These are phyloP conservation scores for Phragmites australis DNA, from an alignment of 176 grass and related monocot species.

Conservation along the genomic window DNA sequence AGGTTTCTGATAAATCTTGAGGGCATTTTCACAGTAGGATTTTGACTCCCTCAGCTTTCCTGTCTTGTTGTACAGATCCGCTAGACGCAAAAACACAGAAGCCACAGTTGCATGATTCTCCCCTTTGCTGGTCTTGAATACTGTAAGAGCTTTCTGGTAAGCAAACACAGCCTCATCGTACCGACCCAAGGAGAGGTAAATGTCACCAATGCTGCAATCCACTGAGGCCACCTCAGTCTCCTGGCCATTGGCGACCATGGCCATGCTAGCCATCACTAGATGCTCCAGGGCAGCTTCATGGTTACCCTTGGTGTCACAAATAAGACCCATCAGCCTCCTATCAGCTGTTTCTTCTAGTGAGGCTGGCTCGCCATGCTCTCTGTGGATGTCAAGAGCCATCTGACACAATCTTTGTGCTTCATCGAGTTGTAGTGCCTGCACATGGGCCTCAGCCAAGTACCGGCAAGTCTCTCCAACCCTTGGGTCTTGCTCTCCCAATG, in stretches of 20 bases:
- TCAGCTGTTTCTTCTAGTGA: conserved; percentile 91
- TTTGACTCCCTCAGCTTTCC: conserved; percentile 92
- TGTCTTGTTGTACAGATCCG: conserved; percentile 90
- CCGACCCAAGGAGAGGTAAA: conserved; percentile 80
- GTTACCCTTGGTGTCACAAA: conserved; percentile 86
- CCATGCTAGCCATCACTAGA: conserved; percentile 83
- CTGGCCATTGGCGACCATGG: conserved; percentile 85
- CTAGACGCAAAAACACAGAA: conserved; percentile 87
- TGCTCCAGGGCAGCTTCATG: conserved; percentile 91
- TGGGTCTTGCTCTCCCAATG: conserved; percentile 75
- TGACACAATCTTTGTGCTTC: conserved; percentile 80
- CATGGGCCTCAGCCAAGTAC: conserved; percentile 93
- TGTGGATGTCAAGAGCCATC: conserved; percentile 80
- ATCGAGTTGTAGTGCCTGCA: conserved; percentile 85
- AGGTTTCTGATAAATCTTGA: conserved; percentile 90
- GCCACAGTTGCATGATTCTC: conserved; percentile 93
- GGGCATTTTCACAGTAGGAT: conserved; percentile 95
- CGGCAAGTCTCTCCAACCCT: conserved; percentile 89
- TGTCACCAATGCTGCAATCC: conserved; percentile 95
- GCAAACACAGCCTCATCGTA: conserved; percentile 91
- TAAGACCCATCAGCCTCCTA: conserved; percentile 87
- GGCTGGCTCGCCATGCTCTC: conserved; percentile 54
- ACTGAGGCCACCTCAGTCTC: conserved; percentile 93
- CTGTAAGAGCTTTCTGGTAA: conserved; percentile 87
- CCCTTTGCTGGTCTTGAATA: conserved; percentile 92